Base-by-base conservation (phyloP, 805 yeast genomes). In the Lipomyces sp. region DNA sequence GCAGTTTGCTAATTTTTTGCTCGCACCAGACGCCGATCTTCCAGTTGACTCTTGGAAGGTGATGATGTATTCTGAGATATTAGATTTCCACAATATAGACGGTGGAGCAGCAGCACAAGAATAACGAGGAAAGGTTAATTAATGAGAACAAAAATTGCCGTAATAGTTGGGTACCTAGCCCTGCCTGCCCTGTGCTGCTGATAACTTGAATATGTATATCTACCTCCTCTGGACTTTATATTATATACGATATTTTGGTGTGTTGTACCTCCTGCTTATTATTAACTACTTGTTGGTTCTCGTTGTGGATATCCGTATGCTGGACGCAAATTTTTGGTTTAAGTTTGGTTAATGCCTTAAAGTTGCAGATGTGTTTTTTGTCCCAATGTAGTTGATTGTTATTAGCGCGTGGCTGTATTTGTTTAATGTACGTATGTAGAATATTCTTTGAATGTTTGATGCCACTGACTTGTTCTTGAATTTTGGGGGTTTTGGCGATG, bases 41-140 rank as follows among this genome's bases (percentile, higher is more conserved):
- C 98, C 98, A 2, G 95, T 95, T 18, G 98, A 95, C 75, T 92
- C 97, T 53, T 94, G 99, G 99, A 87, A 97, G 80, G 97, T 92
- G 24, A 94, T 95, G 98, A 94, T 95, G 97, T 95, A 95, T 80
- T 89, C 96, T 62, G 99, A 94, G 80, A 95, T 94, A 69, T 82
- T 95, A 72, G 98, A 94, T 77, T 94, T 92, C 85, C 98, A 94
- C 79, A 96, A 92, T 77, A 90, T 90, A 66, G 93, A 88, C 34
- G 71, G 71, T 29, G 66, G 57, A 5, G 53, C 7, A 4, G 29
- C 39, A 3, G 58, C 48, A 42, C 48, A 13, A 32, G 59, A 54
- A 8, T 39, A 60, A 42, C 5, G 15, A 2, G 48, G 42, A 37
- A 10, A 10, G 48, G 24, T 8, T 18, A 18, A 11, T 8, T 18